These are phyloP conservation scores for Cucurbitaria berberidis DNA, from an alignment of 2,329 filamentous ascomycete genomes.

Conservation along the genomic window DNA sequence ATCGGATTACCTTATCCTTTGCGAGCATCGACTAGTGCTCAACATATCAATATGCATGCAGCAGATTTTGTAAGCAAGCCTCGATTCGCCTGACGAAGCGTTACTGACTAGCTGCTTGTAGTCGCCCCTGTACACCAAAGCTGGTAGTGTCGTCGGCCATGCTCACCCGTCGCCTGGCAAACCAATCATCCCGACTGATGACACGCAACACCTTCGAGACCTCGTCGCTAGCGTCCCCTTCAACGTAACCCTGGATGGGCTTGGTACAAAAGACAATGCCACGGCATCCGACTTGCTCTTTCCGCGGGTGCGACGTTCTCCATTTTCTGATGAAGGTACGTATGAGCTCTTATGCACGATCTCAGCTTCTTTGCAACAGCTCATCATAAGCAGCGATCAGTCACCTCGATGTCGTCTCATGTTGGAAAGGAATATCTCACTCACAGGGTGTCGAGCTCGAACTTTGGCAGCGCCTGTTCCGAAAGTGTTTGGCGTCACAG, in stretches of 20 bases:
- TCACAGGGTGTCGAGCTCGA: slow-evolving; percentile 37
- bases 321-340: slow-evolving; percentile 14
- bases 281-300: slow-evolving; percentile 23
- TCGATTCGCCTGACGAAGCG: background rate
- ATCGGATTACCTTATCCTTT: slow-evolving; percentile 8
- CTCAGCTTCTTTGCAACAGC: no score
- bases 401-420: slow-evolving; percentile 44
- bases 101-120: slow-evolving; percentile 3
- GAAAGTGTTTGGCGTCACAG: slow-evolving; percentile 23
- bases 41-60: slow-evolving; percentile 2
- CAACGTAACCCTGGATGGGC: slow-evolving; percentile 23
- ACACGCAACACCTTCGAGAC: slow-evolving; percentile 6
- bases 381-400: slow-evolving; percentile 17
- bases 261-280: slow-evolving; percentile 12
- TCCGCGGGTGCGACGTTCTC: slow-evolving; percentile 34
- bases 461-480: slow-evolving; percentile 41
- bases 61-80: slow-evolving; percentile 2
- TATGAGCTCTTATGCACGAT: no score
- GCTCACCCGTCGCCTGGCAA: slow-evolving; percentile 21
- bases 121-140: slow-evolving; percentile 3
- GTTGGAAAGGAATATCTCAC: slow-evolving; percentile 44
- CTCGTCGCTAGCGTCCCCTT: slow-evolving; percentile 15
- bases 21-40: slow-evolving; percentile 6
- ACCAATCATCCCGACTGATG: background rate
- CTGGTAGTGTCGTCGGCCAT: slow-evolving; percentile 7